Base-by-base conservation (phyloP, 352 stramenopile species). In the Globisporangium viniferum region DNA sequence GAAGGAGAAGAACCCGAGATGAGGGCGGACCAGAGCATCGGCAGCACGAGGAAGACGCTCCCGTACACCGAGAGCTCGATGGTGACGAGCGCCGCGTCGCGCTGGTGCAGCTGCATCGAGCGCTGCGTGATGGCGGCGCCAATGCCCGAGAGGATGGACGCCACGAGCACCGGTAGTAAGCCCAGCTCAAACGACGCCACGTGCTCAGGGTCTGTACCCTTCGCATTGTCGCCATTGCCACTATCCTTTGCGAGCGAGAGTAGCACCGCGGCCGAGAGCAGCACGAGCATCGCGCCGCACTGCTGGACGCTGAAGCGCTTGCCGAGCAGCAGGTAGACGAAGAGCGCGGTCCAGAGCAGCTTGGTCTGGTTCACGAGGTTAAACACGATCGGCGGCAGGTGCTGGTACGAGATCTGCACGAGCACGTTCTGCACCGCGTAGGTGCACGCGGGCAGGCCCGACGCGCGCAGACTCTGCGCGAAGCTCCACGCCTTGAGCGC, bases 301-400 rank as follows among this genome's bases (percentile, higher is more conserved):
- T 95, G 88, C 53, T 78, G 72, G 5, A 76, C 48, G 2, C 82
- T 88, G 69, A 91, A 93, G 64, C 77, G 79, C 54, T 84, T 93
- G 41, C 82, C 80, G 55, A 93, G 74, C 49, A 95, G 75, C 63
- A 91, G 62, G 72, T 82, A 92, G 59, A 95, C 81, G 65, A 94
- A 93, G 60, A 94, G 74, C 33, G 88, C 88, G 18, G 88, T 91
- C 62, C 79, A 94, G 27, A 95, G 73, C 31, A 95, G 70, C 71
- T 95, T 95, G 72, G 86, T 94, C 78, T 95, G 88, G 77, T 95
- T 95, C 49, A 95, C 80, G 49, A 95, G 74, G 73, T 94, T 95
- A 70, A 94, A 94, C 31, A 93, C 76, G 57, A 94, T 89, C 39
- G 88, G 88, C 59, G 85, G 82, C 56, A 94, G 69, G 72, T 94